These are phyloP conservation scores for Gossypium raimondii DNA, from an alignment of 345 rosid genomes.

Conservation along the genomic window DNA sequence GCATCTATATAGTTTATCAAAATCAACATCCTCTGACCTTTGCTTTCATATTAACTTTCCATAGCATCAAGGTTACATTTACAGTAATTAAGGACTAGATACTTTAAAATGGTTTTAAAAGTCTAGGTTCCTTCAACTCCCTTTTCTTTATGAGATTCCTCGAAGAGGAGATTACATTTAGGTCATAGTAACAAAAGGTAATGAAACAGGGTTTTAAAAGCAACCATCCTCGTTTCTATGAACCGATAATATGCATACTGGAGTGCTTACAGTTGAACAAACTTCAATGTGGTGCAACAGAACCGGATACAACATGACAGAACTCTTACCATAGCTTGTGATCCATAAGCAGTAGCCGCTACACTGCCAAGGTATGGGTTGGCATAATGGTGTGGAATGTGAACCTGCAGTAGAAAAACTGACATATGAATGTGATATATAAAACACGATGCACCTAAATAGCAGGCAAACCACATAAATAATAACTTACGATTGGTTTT, in stretches of 20 bases:
- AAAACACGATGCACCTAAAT: constrained; percentile 14
- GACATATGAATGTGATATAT: neutral
- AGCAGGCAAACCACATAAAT: constrained; percentile 6
- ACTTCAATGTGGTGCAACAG: neutral
- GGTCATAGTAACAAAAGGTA: neutral
- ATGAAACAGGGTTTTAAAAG: neutral
- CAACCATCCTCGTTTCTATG: neutral
- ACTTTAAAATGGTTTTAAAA: constrained; percentile 6
- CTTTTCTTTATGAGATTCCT: neutral
- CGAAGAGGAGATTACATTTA: neutral
- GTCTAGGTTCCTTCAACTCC: neutral
- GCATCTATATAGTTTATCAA: constrained; percentile 16
- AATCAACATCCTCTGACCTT: constrained; percentile 12
- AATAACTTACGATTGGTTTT: constrained; percentile 32
- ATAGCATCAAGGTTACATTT: neutral
- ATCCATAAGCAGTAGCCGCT: constrained; percentile 36
- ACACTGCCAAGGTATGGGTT: constrained; percentile 50
- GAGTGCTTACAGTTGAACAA: neutral
- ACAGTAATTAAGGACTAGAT: neutral
- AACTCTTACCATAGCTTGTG: constrained; percentile 45
- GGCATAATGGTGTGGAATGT: constrained; percentile 40
- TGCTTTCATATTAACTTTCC: neutral
- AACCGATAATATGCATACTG: neutral
- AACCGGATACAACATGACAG: neutral
- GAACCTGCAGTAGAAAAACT: constrained; percentile 28